Conservation (phyloP, 768 basidiomycete species). For the Boletus subparvulus region DNA sequence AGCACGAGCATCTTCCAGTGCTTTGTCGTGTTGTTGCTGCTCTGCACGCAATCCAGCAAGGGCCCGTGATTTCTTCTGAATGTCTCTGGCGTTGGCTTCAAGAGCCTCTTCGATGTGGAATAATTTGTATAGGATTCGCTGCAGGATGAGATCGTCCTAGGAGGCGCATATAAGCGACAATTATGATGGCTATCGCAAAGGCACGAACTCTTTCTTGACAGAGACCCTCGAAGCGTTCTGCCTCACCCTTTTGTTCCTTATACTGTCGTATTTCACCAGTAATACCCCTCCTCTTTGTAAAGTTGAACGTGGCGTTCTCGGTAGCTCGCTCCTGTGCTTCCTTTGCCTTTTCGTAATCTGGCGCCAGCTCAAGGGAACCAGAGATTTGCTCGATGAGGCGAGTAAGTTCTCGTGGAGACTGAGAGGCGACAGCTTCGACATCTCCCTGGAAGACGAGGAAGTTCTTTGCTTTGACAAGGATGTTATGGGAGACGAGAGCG, state of each 20-base stretch:
- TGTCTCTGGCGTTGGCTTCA: conserved; percentile 64
- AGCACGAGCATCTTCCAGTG: conserved; percentile 68
- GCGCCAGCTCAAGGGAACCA: conserved; percentile 86
- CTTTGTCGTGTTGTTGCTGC: conserved; percentile 68
- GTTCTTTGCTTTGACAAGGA: conserved; percentile 98
- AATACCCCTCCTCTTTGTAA: conserved; percentile 90
- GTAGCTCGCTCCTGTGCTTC: conserved; percentile 86
- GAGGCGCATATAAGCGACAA: conserved; percentile 6
- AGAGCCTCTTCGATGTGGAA: conserved; percentile 88
- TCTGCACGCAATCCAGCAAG: conserved; percentile 67
- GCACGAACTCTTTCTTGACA: conserved; percentile 66
- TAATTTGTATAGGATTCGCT: conserved; percentile 82
- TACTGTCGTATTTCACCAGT: conserved; percentile 96
- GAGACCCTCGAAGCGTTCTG: conserved; percentile 80
- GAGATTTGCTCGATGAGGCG: conserved; percentile 94
- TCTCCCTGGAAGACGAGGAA: conserved; percentile 99
- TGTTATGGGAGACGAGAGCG: conserved; percentile 84
- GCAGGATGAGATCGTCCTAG: conserved; percentile 80
- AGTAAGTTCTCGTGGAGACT: conserved; percentile 86
- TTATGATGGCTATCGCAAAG: not conserved
- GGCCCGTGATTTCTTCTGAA: conserved; percentile 71
- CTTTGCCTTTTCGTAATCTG: conserved; percentile 88
- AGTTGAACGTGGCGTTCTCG: conserved; percentile 93
- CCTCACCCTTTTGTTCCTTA: conserved; percentile 94
- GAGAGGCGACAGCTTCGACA: conserved; percentile 95